Evolutionary conservation across 2,329 filamentous ascomycete genomes (phyloP).

Genomic region (Monosporascus cannonballus): DNA sequence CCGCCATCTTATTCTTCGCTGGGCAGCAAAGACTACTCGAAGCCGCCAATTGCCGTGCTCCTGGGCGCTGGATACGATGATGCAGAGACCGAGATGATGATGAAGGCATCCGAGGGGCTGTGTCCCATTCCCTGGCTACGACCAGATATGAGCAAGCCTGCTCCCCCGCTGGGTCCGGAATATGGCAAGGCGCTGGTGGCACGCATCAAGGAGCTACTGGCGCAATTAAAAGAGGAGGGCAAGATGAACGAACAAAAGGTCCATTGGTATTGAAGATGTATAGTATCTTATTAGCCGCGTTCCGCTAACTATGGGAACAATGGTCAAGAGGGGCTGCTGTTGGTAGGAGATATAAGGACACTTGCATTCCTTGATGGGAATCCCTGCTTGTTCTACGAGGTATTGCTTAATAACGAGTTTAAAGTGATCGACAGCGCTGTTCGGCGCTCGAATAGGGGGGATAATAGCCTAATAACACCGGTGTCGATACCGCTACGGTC

Average conservation of each 20-base stretch:
- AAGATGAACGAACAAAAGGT: constrained; percentile 7
- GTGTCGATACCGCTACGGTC: too few species aligned
- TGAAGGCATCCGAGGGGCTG: constrained; percentile 9
- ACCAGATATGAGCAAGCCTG: constrained; percentile 12
- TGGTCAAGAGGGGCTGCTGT: too few species aligned
- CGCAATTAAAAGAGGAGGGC: constrained; percentile 6
- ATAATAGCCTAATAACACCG: too few species aligned
- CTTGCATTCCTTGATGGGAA: too few species aligned
- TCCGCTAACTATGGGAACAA: too few species aligned
- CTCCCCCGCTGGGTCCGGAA: constrained; percentile 15
- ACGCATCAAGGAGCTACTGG: constrained; percentile 11
- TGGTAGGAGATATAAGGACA: too few species aligned
- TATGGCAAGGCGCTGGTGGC: constrained; percentile 16
- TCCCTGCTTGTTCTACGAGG: too few species aligned
- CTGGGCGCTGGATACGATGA: constrained; percentile 18
- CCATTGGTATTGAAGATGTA: constrained; percentile 4
- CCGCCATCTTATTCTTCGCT: constrained; percentile 9
- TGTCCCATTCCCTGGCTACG: constrained; percentile 17
- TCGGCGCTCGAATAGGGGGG: too few species aligned
- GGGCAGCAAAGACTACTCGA: constrained; percentile 16
- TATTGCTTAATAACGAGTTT: too few species aligned
- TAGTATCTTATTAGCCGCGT: too few species aligned
- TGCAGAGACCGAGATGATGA: constrained; percentile 7
- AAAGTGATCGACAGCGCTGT: too few species aligned
- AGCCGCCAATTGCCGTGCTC: constrained; percentile 11